Conservation (phyloP, 1,139 yeast species). For the Kodamaea sp. region DNA sequence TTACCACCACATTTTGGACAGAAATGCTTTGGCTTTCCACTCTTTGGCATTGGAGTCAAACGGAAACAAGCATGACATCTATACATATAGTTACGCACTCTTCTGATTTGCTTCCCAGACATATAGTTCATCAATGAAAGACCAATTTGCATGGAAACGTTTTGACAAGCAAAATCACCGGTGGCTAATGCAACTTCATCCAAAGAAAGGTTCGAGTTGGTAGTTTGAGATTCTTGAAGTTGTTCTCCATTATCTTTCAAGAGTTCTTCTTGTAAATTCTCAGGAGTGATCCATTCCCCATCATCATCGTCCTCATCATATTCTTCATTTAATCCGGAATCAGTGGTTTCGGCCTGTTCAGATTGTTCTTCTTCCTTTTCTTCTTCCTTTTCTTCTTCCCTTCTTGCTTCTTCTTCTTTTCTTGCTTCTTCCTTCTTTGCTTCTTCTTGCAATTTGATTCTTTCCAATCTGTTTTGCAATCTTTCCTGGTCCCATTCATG, state of each 20-base stretch:
- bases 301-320: constrained; percentile 65
- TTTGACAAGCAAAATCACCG: constrained; percentile 97
- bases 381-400: constrained; percentile 8
- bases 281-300: constrained; percentile 96
- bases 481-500: constrained; percentile 6
- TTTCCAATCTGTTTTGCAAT: constrained; percentile 52
- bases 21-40: constrained; percentile 77
- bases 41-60: constrained; percentile 71
- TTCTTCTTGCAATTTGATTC: constrained; percentile 60
- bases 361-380: constrained; percentile 6
- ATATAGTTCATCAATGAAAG: constrained; percentile 78
- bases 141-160: constrained; percentile 89
- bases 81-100: constrained; percentile 87
- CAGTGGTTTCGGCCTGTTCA: constrained; percentile 13
- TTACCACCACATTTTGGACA: constrained; percentile 97
- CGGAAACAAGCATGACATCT: constrained; percentile 97
- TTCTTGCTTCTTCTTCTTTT: constrained; percentile 19
- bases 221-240: constrained; percentile 27
- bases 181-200: constrained; percentile 79
- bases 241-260: constrained; percentile 57
- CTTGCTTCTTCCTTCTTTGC: constrained; percentile 43
- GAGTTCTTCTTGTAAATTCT: constrained; percentile 67
- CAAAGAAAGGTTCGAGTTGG: constrained; percentile 12
- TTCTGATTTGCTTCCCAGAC: constrained; percentile 80
- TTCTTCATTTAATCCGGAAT: constrained; percentile 34